Evolutionary conservation across 768 basidiomycete genomes (phyloP), one percentile per base, ranked within the genome.

Genomic region (Tricholoma terreum): DNA sequence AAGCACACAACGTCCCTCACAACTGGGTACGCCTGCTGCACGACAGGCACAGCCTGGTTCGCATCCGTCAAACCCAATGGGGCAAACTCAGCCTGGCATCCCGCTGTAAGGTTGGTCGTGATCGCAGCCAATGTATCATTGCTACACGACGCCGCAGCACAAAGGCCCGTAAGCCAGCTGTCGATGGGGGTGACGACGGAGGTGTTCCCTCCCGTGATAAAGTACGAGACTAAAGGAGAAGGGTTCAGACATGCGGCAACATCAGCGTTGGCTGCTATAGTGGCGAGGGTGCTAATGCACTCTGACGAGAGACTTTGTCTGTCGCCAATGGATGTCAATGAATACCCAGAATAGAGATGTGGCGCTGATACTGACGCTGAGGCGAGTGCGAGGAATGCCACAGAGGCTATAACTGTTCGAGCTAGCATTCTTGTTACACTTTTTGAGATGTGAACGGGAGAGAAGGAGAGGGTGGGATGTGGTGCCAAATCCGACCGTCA

Each of bases 161-260:
- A 89, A 52, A 87, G 35, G 48, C 79, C 80, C 0, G 70, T 75
- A 49, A 89, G 69, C 89, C 89, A 92, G 38, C 52, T 77, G 69
- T 86, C 73, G 55, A 90, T 61, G 11, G 83, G 73, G 4, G 63
- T 60, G 17, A 84, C 69, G 46, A 85, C 58, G 9, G 82, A 81
- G 15, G 67, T 61, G 51, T 73, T 73, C 11, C 60, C 48, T 55
- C 65, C 59, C 19, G 69, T 62, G 22, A 73, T 58, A 54, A 76
- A 57, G 50, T 85, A 58, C 4, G 77, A 61, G 50, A 80, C 45
- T n/a, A 86, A 69, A 27, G 75, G 72, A 3, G 71, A 63, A 6
- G 80, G 75, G 59, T 76, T 80, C 51, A 88, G 66, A 68, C 86
- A 88, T 10, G 72, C 61, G 5, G 72, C 66, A 1, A 78, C 80